Conservation (phyloP, 75 land plant genomes). For the Azolla pinnata region DNA sequence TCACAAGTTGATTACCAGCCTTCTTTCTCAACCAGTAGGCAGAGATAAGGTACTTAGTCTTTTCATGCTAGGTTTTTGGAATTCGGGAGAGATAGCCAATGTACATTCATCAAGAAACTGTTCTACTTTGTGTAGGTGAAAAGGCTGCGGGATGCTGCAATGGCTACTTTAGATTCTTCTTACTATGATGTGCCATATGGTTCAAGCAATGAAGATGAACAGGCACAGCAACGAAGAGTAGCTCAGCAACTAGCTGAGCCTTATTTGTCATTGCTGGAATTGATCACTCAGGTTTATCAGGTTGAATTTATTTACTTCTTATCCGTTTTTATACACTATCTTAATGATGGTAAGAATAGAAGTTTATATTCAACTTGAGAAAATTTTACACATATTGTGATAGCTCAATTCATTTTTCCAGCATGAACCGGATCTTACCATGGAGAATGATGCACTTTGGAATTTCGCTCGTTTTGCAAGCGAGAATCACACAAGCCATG, state of each 20-base stretch:
- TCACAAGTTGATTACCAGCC: constrained; percentile 76
- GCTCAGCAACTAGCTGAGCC: constrained; percentile 38
- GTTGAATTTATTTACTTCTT: no score
- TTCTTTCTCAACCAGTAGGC: constrained; percentile 76
- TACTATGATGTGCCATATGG: constrained; percentile 25
- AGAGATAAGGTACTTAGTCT: constrained; percentile 58
- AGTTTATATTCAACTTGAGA: no score
- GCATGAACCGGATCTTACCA: constrained; percentile 73
- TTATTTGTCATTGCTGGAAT: constrained; percentile 74
- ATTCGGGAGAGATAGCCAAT: no score
- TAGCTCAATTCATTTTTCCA: no score
- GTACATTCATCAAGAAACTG: no score
- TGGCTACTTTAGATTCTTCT: constrained; percentile 53
- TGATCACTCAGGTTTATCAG: constrained; percentile 80
- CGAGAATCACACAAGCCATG: constrained; percentile 82
- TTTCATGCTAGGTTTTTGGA: no score
- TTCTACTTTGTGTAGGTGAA: no score
- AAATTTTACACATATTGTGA: no score
- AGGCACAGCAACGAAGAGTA: constrained; percentile 23
- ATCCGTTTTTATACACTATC: no score
- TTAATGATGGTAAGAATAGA: no score
- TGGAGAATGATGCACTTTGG: constrained; percentile 93
- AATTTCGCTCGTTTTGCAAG: constrained; percentile 89
- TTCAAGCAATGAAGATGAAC: constrained; percentile 24
- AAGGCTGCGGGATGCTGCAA: constrained; percentile 78